Conservation (phyloP, 108 stramenopile genomes). For the Skeletonema costatum region DNA sequence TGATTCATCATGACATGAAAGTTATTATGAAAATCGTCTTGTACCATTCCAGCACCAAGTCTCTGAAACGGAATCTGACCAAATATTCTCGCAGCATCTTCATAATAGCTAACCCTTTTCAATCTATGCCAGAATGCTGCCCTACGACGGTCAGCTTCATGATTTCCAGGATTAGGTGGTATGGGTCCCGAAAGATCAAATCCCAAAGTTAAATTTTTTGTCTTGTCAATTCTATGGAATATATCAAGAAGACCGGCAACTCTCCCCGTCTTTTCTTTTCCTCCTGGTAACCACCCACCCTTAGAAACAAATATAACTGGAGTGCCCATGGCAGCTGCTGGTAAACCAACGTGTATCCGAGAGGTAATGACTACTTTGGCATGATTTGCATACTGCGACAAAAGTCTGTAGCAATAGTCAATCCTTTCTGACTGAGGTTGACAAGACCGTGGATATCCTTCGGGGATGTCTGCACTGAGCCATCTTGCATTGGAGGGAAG, state of each 20-base stretch:
- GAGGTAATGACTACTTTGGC: slow-evolving; percentile 7
- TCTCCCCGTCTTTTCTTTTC: not conserved
- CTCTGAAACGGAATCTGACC: not conserved
- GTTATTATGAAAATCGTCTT: slow-evolving; percentile 1
- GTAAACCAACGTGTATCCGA: slow-evolving; percentile 5
- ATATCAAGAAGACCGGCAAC: not conserved
- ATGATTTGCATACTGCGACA: slow-evolving; percentile 1
- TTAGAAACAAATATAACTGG: slow-evolving; percentile 6
- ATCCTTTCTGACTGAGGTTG: not conserved
- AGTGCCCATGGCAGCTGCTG: not conserved
- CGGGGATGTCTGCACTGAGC: not conserved
- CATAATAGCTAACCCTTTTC: slow-evolving; percentile 3
- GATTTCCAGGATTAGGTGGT: slow-evolving; percentile 6
- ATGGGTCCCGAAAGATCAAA: not conserved
- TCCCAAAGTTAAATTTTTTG: not conserved
- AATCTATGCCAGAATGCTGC: slow-evolving; percentile 1
- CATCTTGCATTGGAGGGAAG: not conserved
- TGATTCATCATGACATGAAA: slow-evolving; percentile 7
- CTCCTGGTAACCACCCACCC: slow-evolving; percentile 1
- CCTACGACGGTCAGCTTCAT: not conserved
- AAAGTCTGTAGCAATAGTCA: slow-evolving; percentile 2
- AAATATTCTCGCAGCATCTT: slow-evolving; percentile 4
- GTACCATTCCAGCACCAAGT: not conserved
- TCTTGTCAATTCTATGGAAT: not conserved
- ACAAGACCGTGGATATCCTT: not conserved